Evolutionary conservation across 2,329 filamentous ascomycete species (phyloP).

Genomic region (Aureobasidium lini): DNA sequence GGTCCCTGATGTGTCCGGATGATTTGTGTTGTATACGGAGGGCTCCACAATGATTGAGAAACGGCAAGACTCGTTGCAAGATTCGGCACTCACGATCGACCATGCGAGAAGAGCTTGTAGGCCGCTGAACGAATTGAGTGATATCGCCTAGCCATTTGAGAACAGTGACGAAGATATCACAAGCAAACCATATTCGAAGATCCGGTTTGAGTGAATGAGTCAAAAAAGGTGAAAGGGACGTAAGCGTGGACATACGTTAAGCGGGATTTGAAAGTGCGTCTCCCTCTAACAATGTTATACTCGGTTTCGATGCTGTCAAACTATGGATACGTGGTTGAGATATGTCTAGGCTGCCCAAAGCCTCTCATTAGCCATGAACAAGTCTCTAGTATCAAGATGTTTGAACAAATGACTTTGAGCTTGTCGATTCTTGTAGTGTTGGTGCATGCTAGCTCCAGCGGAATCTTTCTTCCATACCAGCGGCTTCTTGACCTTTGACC

Average conservation of each 20-base stretch:
- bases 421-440: conserved; percentile 3
- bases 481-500: conserved; percentile 38
- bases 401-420: conserved; percentile 20
- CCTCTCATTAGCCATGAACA: conserved; percentile 28
- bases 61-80: neutral
- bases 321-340: neutral
- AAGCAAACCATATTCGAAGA: too few relatives aligned
- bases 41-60: neutral
- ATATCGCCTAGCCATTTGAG: too few relatives aligned
- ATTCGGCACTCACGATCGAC: neutral
- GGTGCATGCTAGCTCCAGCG: conserved; percentile 14
- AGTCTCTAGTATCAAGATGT: conserved; percentile 23
- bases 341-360: conserved; percentile 21
- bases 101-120: too few relatives aligned
- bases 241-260: too few relatives aligned
- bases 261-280: too few relatives aligned
- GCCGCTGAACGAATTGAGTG: too few relatives aligned
- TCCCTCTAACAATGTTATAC: too few relatives aligned
- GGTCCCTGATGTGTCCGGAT: neutral
- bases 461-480: conserved; percentile 26
- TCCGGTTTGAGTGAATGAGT: too few relatives aligned
- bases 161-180: too few relatives aligned
- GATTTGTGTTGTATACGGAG: neutral
- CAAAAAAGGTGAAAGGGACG: too few relatives aligned
- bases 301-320: too few relatives aligned